These are phyloP conservation scores for Stagonosporopsis vannaccii DNA, from an alignment of 2,329 filamentous ascomycete species.

Conservation along the genomic window DNA sequence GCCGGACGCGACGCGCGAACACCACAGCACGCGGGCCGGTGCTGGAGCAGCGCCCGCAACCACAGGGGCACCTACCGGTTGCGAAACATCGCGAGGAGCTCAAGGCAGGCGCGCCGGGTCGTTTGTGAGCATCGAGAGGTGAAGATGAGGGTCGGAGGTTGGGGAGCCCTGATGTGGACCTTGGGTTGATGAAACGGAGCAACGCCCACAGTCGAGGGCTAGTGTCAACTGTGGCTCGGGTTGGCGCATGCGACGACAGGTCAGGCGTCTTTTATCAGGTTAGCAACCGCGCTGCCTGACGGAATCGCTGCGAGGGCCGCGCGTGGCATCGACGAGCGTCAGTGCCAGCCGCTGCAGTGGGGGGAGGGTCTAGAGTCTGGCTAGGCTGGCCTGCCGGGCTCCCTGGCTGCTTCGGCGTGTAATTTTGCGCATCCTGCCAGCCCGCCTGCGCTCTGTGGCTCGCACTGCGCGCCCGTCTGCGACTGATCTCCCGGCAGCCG, in stretches of 20 bases:
- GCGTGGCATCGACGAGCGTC: conserved; percentile 33
- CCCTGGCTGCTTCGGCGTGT: conserved; percentile 29
- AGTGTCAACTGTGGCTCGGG: conserved; percentile 20
- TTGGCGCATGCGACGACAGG: conserved; percentile 28
- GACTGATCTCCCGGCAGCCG: conserved; percentile 29
- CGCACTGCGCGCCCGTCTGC: conserved; percentile 9
- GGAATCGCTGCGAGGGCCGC: conserved; percentile 32
- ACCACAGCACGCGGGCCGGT: conserved; percentile 25
- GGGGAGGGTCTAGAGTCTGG: conserved; percentile 27
- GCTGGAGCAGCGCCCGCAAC: not conserved
- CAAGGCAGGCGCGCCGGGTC: conserved; percentile 33
- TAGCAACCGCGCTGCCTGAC: conserved; percentile 38
- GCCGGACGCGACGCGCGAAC: conserved; percentile 39
- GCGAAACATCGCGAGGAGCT: conserved; percentile 55
- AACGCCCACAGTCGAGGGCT: conserved; percentile 37
- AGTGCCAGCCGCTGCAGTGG: conserved; percentile 27
- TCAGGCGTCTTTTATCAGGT: conserved; percentile 49
- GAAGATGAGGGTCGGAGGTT: conserved; percentile 33
- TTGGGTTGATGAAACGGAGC: conserved; percentile 45
- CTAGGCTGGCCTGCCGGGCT: conserved; percentile 29
- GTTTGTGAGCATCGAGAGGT: conserved; percentile 43
- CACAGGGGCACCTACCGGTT: conserved; percentile 51
- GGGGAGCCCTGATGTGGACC: conserved; percentile 31
- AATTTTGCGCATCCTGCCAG: conserved; percentile 27
- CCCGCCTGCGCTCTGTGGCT: conserved; percentile 22